Evolutionary conservation across 441 rosid species (phyloP), one percentile per base, ranked within the genome.

Genomic region (Populus tomentosa): DNA sequence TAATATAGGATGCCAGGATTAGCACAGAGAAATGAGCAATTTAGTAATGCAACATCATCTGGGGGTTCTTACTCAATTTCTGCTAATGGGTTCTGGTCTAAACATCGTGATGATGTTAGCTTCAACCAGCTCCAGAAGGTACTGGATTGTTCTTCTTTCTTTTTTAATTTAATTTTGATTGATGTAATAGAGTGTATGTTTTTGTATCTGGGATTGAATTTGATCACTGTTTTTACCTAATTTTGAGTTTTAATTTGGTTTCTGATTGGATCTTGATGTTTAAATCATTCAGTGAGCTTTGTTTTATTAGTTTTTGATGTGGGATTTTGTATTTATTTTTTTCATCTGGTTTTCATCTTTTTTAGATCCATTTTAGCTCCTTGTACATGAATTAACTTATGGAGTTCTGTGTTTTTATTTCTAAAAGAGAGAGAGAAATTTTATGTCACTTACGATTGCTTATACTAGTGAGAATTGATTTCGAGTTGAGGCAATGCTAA

Each of bases 111-210:
- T 53, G 98, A 89, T 76, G 87, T 93, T 81, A 81, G 90, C 87
- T 91, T 85, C 77, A 86, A 89, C 80, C 98, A 91, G 89, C 91
- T 93, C 28, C 96, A 91, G 82, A 91, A 92, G 99, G 97, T 95
- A 82, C 81, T 77, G 16, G 75, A 35, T 35, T 32, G 56, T 8
- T 69, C 3, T 59, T 28, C 4, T 30, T 30, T 30, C 4, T 30
- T 30, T 30, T 30, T 30, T 30, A 30, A 30, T 30, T 59, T n/a
- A 59, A 59, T n/a, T 59, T 59, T 59, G 64, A n/a, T n/a, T 59
- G 64, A 16, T 59, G 24, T 2, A 63, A 69, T 38, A 3, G 35
- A 30, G 23, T 70, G 61, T 70, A 65, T 74, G 20, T 35, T 77
- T 68, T 35, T 68, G 23, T 74, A 13, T 73, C 64, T 82, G 74